Percentiles rank a stretch among this genome's conserved stretches.
Conservation (phyloP, 2,329 filamentous ascomycete genomes). For the Bipolaris victoriae region DNA sequence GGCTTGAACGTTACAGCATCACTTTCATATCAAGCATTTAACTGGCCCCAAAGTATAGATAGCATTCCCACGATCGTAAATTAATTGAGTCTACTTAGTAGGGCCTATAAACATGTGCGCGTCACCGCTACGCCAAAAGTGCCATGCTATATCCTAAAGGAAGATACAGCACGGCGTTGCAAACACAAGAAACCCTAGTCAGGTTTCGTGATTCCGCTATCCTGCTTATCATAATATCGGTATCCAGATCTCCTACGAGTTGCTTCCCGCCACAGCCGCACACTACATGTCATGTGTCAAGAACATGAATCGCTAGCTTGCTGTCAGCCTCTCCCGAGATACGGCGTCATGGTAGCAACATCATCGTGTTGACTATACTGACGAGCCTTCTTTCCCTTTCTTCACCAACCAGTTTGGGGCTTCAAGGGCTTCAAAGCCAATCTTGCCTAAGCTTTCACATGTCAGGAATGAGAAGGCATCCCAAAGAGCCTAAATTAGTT, state of each 20-base stretch:
- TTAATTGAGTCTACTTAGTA: conserved; percentile 5
- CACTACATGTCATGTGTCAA: too few relatives aligned
- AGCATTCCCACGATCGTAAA: conserved; percentile 8
- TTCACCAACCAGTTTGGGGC: conserved; percentile 1
- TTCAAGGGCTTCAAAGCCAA: conserved; percentile 8
- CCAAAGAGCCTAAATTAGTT: conserved; percentile 9
- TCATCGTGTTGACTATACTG: too few relatives aligned
- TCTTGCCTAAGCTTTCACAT: background rate
- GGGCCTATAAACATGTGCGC: conserved; percentile 2
- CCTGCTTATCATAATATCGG: too few relatives aligned
- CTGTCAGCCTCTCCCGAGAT: too few relatives aligned
- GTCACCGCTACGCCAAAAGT: background rate
- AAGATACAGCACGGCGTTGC: background rate
- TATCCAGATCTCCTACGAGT: too few relatives aligned
- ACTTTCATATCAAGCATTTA: conserved; percentile 1
- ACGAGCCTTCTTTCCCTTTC: conserved; percentile 1
- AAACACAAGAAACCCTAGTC: too few relatives aligned
- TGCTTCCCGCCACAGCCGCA: too few relatives aligned
- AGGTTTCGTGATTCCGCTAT: too few relatives aligned
- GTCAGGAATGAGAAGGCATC: conserved; percentile 3
- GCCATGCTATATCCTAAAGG: background rate
- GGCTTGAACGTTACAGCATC: too few relatives aligned
- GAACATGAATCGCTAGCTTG: too few relatives aligned
- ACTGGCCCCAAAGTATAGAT: conserved; percentile 19
- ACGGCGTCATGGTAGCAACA: too few relatives aligned